Percentiles rank a stretch among this genome's conserved stretches.
phyloP scores from a whole-genome alignment of 129 eudicot species.

The Lactuca sativa region DNA sequence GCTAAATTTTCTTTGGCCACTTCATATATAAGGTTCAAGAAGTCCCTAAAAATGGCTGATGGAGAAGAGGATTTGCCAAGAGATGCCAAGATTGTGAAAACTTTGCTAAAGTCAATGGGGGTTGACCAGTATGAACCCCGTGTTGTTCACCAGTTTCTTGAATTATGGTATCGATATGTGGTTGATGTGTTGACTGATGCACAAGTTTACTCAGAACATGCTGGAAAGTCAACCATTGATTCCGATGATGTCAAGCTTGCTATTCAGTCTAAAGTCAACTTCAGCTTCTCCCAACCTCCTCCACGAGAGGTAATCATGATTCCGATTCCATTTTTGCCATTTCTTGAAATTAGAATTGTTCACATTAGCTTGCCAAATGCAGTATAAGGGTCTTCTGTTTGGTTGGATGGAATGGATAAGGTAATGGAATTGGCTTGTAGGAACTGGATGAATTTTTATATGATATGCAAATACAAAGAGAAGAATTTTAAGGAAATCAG shows the following conservation, averaged over 20 bases:
- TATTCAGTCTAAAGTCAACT: constrained; percentile 83
- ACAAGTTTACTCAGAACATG: constrained; percentile 90
- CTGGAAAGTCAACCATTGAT: constrained; percentile 73
- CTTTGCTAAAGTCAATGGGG: constrained; percentile 78
- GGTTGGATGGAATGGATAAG: too few relatives aligned
- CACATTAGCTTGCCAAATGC: too few relatives aligned
- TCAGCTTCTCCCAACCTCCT: constrained; percentile 96
- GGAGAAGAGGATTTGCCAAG: constrained; percentile 83
- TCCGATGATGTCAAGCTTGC: constrained; percentile 91
- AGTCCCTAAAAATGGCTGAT: constrained; percentile 47
- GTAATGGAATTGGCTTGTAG: too few relatives aligned
- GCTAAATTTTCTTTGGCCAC: too few relatives aligned
- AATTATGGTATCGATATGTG: constrained; percentile 80
- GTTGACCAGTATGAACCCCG: constrained; percentile 86
- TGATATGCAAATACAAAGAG: too few relatives aligned
- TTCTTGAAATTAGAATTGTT: neutral
- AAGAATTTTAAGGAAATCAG: too few relatives aligned
- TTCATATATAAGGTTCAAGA: too few relatives aligned
- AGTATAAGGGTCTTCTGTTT: too few relatives aligned
- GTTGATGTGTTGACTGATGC: constrained; percentile 89
- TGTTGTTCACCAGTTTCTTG: constrained; percentile 83
- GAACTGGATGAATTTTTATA: too few relatives aligned
- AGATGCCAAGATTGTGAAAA: constrained; percentile 92
- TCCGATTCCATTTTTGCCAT: neutral
- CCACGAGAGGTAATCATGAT: constrained; percentile 68